Base-by-base conservation (phyloP, 2,329 filamentous ascomycete genomes). In the Drechslerella dactyloides region DNA sequence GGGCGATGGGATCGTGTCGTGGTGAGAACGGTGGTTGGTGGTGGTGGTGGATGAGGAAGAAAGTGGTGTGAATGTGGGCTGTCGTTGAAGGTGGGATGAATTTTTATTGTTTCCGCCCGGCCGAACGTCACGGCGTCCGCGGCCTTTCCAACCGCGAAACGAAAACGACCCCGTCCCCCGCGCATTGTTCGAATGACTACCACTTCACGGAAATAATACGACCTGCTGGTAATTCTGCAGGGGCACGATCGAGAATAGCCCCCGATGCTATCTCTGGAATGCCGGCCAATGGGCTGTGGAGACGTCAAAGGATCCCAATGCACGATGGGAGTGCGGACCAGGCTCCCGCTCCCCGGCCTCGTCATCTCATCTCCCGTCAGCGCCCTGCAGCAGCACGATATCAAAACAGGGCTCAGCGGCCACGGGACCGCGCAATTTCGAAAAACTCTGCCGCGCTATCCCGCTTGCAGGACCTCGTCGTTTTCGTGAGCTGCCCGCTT, bases 1-100 rank as follows among this genome's bases (percentile, higher is more conserved):
- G 30, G 24, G 11, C 13, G 27, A 21, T 50, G 1, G 19, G 6
- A 33, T n/a, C n/a, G n/a, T n/a, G 37, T 17, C 50, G 46, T 40
- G 13, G 19, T 5, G 19, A 7, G 48, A 21, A 15, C 5, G 42
- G 19, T 17, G 52, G 52, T 27, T 56, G 30, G 19, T 56, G 54
- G 30, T 63, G 53, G 23, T 42, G 37, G 55, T 52, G 48, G 40
- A 17, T 40, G 15, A n/a, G 37, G 40, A 17, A 37, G 48, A 15
- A 17, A 35, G 68, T 65, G 60, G 68, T 65, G 60, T 72, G 68
- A 53, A 65, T 50, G 68, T 64, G 55, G 62, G 68, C 10, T 35
- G 60, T 60, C 48, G 56, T 52, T 51, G 61, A 55, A 72, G 46
- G 55, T 54, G 60, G 40, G 42, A 5, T 64, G 60, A 15, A 27